Percentiles rank a stretch among this genome's conserved stretches.
Evolutionary conservation across 148 eudicot species (phyloP).

Genomic region (Vaccinium vitisidaea): DNA sequence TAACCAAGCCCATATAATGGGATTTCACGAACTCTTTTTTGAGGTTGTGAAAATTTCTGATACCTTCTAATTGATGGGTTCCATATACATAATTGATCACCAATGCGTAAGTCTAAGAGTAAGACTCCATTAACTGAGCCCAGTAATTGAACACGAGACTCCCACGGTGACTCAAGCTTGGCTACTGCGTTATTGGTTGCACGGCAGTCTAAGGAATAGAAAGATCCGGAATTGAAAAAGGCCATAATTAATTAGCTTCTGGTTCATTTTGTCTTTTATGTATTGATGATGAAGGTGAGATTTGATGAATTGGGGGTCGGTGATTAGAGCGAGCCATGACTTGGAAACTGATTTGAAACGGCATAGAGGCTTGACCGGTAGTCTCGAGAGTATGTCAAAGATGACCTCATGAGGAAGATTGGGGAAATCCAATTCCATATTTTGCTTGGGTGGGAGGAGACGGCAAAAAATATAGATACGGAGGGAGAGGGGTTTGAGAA

Average conservation of each 20-base stretch:
- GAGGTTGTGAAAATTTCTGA: too few species aligned
- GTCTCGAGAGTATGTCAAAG: background rate
- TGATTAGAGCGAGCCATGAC: conserved; percentile 8
- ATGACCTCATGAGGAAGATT: background rate
- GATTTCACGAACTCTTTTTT: too few species aligned
- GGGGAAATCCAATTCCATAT: background rate
- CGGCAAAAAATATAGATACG: too few species aligned
- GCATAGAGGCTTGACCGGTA: conserved; percentile 10
- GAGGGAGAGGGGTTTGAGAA: too few species aligned
- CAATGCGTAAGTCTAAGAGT: background rate
- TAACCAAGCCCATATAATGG: background rate
- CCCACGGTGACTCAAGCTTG: background rate
- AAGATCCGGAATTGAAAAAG: background rate
- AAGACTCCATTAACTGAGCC: background rate
- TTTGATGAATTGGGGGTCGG: conserved; percentile 3
- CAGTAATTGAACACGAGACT: background rate
- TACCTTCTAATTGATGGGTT: background rate
- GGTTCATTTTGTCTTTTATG: background rate
- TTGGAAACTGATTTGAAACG: conserved; percentile 11
- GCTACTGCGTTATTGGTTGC: background rate
- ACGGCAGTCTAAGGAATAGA: background rate
- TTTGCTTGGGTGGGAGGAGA: too few species aligned
- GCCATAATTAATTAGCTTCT: conserved; percentile 12
- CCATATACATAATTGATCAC: background rate
- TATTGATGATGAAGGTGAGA: background rate